Evolutionary conservation across 2,329 filamentous ascomycete genomes (phyloP).

Genomic region (Fusarium pininemorale): DNA sequence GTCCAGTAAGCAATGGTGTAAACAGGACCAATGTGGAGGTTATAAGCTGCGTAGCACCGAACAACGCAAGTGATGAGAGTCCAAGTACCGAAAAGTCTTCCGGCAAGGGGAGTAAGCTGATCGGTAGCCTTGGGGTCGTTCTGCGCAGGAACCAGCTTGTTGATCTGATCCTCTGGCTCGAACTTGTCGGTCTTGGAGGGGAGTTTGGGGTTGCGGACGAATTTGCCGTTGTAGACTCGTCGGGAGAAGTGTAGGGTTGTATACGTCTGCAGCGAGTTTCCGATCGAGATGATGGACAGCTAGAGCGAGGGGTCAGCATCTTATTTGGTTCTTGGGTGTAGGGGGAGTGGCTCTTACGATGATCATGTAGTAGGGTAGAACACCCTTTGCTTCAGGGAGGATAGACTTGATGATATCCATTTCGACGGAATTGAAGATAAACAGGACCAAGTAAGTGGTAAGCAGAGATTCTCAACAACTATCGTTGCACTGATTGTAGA

Average conservation of each 20-base stretch:
- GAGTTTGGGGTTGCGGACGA: slow-evolving; percentile 61
- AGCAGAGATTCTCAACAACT: slow-evolving; percentile 16
- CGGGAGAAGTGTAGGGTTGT: slow-evolving; percentile 80
- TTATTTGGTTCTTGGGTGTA: neutral
- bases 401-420: slow-evolving; percentile 59
- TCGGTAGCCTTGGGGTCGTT: slow-evolving; percentile 59
- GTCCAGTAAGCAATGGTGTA: slow-evolving; percentile 87
- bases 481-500: neutral
- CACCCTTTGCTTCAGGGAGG: slow-evolving; percentile 61
- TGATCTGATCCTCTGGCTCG: slow-evolving; percentile 62
- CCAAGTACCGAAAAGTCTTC: slow-evolving; percentile 88
- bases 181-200: slow-evolving; percentile 51
- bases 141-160: slow-evolving; percentile 60
- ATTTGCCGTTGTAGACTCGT: slow-evolving; percentile 82
- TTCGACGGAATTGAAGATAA: neutral
- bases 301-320: slow-evolving; percentile 50
- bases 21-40: slow-evolving; percentile 75
- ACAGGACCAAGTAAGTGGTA: too few relatives aligned
- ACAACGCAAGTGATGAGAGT: slow-evolving; percentile 81
- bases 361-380: slow-evolving; percentile 68
- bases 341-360: slow-evolving; percentile 52
- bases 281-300: slow-evolving; percentile 84
- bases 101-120: slow-evolving; percentile 78
- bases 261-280: slow-evolving; percentile 88
- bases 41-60: slow-evolving; percentile 84